These are phyloP conservation scores for Hirsutella thompsonii DNA, from an alignment of 2,329 filamentous ascomycete species.

Conservation along the genomic window DNA sequence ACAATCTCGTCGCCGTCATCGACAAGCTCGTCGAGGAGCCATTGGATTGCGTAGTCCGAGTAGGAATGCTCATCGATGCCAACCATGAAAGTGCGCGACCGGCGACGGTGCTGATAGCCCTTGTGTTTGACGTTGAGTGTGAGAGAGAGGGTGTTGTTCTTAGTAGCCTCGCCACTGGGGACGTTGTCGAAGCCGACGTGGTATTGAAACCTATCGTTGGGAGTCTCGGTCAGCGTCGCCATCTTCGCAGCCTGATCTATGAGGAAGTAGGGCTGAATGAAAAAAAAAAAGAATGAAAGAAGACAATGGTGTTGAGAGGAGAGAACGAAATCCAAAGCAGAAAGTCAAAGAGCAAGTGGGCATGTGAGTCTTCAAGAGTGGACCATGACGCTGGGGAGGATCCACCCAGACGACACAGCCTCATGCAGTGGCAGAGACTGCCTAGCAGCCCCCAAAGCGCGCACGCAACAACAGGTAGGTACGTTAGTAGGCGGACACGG, in stretches of 20 bases:
- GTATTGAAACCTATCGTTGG: constrained; percentile 38
- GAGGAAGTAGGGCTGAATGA: too few relatives aligned
- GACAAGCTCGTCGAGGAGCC: constrained; percentile 82
- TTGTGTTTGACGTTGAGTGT: constrained; percentile 78
- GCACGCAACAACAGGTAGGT: too few relatives aligned
- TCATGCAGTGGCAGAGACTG: not conserved
- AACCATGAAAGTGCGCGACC: constrained; percentile 80
- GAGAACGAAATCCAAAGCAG: constrained; percentile 1
- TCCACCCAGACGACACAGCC: not conserved
- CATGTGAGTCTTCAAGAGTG: not conserved
- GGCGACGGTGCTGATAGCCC: constrained; percentile 68
- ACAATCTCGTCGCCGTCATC: constrained; percentile 91
- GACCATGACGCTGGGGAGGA: not conserved
- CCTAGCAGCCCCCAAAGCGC: too few relatives aligned
- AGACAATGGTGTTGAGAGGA: not conserved
- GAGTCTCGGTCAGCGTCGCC: constrained; percentile 29
- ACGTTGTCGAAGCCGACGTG: constrained; percentile 52
- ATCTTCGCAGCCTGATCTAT: constrained; percentile 14
- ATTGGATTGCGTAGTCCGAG: constrained; percentile 83
- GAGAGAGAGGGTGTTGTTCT: constrained; percentile 52
- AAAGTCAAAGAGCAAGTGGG: constrained; percentile 1
- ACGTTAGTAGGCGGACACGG: too few relatives aligned
- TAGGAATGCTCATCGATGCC: constrained; percentile 86
- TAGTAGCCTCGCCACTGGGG: constrained; percentile 42
- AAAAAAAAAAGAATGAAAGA: not conserved